A percentile compares a stretch with the other conserved stretches of the same genome.
These are phyloP conservation scores for Pichia paraexigua DNA, from an alignment of 805 yeast species.

Conservation along the genomic window DNA sequence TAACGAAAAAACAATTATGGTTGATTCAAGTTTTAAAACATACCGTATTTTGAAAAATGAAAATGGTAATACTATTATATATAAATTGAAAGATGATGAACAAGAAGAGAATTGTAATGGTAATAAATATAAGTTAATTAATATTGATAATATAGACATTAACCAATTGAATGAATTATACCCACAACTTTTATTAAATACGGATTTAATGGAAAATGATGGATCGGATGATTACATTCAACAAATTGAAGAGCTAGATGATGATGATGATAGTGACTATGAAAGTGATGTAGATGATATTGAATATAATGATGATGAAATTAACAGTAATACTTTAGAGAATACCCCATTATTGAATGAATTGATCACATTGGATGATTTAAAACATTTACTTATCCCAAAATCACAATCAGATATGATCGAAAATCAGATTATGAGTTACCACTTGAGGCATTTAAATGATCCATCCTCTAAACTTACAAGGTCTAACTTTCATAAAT, in stretches of 20 bases:
- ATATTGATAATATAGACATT: conserved; percentile 6
- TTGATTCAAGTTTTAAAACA: not conserved
- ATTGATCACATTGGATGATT: conserved; percentile 18
- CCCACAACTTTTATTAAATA: conserved; percentile 1
- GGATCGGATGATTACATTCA: conserved; percentile 1
- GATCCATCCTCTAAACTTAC: conserved; percentile 14
- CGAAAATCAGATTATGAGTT: conserved; percentile 23
- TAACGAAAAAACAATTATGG: not conserved
- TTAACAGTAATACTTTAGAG: not conserved
- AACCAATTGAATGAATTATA: conserved; percentile 4
- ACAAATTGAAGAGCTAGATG: not conserved
- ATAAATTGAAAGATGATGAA: conserved; percentile 9
- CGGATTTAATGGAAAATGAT: conserved; percentile 4
- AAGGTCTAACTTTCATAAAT: conserved; percentile 22
- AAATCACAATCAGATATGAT: conserved; percentile 19
- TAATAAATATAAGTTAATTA: conserved; percentile 12
- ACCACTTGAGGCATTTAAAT: conserved; percentile 18
- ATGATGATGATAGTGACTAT: not conserved
- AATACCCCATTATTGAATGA: conserved; percentile 5
- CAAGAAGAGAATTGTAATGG: conserved; percentile 11
- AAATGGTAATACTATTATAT: not conserved
- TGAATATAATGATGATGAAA: conserved; percentile 4
- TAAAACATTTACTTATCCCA: conserved; percentile 13
- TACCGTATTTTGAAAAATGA: not conserved
- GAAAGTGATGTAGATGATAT: conserved; percentile 3